Conservation (phyloP, 2,329 filamentous ascomycete genomes). For the Colletotrichum liriopes region DNA sequence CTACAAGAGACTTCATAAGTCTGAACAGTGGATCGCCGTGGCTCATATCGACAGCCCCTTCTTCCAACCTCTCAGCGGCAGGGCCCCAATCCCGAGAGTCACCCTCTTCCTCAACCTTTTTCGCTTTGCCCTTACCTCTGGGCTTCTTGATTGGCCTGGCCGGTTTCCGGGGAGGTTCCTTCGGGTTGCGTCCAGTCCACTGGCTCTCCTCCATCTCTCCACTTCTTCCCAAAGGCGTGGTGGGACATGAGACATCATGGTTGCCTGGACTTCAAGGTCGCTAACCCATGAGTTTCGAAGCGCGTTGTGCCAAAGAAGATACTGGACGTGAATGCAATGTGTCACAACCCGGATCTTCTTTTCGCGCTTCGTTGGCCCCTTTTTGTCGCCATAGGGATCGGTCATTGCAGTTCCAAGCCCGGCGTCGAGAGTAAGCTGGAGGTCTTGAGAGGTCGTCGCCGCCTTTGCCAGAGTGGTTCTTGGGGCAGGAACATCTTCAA, state of each 20-base stretch:
- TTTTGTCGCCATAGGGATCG: slow-evolving; percentile 78
- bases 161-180: slow-evolving; percentile 52
- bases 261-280: slow-evolving; percentile 81
- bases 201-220: slow-evolving; percentile 80
- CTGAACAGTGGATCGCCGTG: slow-evolving; percentile 85
- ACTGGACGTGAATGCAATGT: slow-evolving; percentile 91
- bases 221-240: slow-evolving; percentile 79
- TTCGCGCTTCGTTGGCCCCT: slow-evolving; percentile 89
- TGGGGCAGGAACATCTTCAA: slow-evolving; percentile 69
- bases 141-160: slow-evolving; percentile 48
- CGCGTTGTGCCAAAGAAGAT: slow-evolving; percentile 90
- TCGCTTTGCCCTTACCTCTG: slow-evolving; percentile 58
- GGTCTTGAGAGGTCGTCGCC: slow-evolving; percentile 72
- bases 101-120: slow-evolving; percentile 48
- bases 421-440: slow-evolving; percentile 80
- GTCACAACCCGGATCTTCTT: slow-evolving; percentile 82
- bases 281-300: slow-evolving; percentile 88
- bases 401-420: slow-evolving; percentile 73
- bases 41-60: slow-evolving; percentile 82
- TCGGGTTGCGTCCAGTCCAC: slow-evolving; percentile 68
- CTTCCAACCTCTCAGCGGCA: slow-evolving; percentile 78
- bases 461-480: slow-evolving; percentile 58
- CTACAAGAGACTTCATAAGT: slow-evolving; percentile 81
- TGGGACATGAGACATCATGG: slow-evolving; percentile 81
- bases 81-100: slow-evolving; percentile 78